Evolutionary conservation across 2,329 filamentous ascomycete genomes (phyloP), one percentile per base, ranked within the genome.

Genomic region (Aspergillus fumigatus): DNA sequence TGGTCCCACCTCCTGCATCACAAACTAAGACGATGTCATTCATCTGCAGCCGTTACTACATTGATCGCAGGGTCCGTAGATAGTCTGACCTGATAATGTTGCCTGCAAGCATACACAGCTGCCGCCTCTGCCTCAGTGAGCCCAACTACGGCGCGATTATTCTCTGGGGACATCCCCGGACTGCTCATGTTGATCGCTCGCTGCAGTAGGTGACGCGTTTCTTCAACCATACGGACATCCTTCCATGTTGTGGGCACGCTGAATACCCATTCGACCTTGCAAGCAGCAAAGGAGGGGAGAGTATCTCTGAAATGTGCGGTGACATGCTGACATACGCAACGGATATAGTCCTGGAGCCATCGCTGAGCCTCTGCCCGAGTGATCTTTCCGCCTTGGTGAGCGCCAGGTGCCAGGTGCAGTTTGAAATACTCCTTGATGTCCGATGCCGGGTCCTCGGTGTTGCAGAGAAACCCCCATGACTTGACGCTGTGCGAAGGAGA

Each of bases 51-150:
- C 4, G n/a, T 53, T 27, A 53, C 43, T 11, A 27, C 6, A 8
- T n/a, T 10, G 10, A 14, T 14, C 3, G 11, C 29, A 27, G 38
- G 17, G 26, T 14, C 9, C 27, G 9, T 29, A 4, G 2, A 23
- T 21, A 10, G 19, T 25, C 25, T 26, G 10, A 63, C 63, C 48
- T 59, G 26, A 41, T 69, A 67, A 54, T 68, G 59, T 29, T 69
- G 66, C 38, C 67, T 68, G 3, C 77, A 75, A 0, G 77, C 75
- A 64, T 80, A 77, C 1, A 82, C 79, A 26, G 80, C 80, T 2
- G 80, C 80, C 4, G 80, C 80, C 62, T 82, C 80, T 0, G 80
- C 80, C 65, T 83, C 80, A 0, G 80, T 82, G 17, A 83, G 67
- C 0, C 78, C 78, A 51, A 82, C 78, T 0, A 58, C 67, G 3